These are phyloP conservation scores for Exophiala lecanii-corni DNA, from an alignment of 2,329 filamentous ascomycete species.

Conservation along the genomic window DNA sequence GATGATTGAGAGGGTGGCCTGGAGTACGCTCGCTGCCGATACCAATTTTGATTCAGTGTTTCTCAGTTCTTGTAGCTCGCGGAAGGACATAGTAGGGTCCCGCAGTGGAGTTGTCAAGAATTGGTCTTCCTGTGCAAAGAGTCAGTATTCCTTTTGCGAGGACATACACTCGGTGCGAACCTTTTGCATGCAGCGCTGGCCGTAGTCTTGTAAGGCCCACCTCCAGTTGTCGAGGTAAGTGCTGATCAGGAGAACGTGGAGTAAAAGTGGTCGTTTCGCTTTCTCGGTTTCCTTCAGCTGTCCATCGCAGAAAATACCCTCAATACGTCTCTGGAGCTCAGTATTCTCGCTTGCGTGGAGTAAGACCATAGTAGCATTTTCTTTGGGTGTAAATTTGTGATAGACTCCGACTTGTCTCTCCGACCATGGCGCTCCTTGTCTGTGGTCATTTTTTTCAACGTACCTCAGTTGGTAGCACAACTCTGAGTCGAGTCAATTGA, in stretches of 20 bases:
- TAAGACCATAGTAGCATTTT: neutral
- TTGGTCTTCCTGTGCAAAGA: too few species aligned
- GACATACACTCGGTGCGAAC: too few species aligned
- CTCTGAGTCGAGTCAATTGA: too few species aligned
- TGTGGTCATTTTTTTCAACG: neutral
- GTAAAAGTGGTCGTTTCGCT: neutral
- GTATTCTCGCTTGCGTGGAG: neutral
- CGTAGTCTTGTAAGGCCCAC: slow-evolving; percentile 9
- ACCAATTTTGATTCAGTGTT: too few species aligned
- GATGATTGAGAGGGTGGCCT: too few species aligned
- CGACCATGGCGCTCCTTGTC: neutral
- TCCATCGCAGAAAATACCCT: neutral
- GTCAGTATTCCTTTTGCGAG: too few species aligned
- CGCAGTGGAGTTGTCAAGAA: too few species aligned
- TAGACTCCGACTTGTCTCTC: slow-evolving; percentile 3
- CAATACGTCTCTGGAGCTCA: neutral
- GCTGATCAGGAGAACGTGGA: slow-evolving; percentile 7
- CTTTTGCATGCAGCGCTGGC: too few species aligned
- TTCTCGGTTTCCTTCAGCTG: too few species aligned
- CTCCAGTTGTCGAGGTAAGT: slow-evolving; percentile 10
- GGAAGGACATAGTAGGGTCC: too few species aligned
- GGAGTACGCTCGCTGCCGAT: too few species aligned
- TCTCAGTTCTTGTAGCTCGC: too few species aligned
- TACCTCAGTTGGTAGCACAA: slow-evolving; percentile 2
- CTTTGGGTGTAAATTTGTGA: neutral